Evolutionary conservation across 2,329 filamentous ascomycete genomes (phyloP).

Genomic region (Pyricularia grisea): DNA sequence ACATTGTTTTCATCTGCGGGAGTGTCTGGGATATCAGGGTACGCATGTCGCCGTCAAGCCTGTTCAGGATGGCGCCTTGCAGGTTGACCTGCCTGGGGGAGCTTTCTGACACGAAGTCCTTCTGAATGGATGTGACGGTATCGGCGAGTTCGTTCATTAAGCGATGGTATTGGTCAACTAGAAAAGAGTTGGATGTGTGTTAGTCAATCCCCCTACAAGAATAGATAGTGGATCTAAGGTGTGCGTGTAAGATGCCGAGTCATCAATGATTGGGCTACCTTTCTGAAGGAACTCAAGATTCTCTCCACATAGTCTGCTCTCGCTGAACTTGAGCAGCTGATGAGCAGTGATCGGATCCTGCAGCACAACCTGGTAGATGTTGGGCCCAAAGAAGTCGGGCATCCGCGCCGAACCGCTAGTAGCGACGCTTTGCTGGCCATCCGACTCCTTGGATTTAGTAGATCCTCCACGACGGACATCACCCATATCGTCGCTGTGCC

Average conservation of each 20-base stretch:
- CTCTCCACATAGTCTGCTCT: slow-evolving; percentile 27
- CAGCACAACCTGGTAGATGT: slow-evolving; percentile 30
- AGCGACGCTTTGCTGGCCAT: slow-evolving; percentile 4
- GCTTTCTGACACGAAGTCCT: slow-evolving; percentile 15
- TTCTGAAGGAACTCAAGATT: slow-evolving; percentile 34
- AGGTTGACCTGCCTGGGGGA: slow-evolving; percentile 17
- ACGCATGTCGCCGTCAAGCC: slow-evolving; percentile 15
- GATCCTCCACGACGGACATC: background rate
- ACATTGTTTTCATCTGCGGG: slow-evolving; percentile 23
- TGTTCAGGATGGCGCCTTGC: slow-evolving; percentile 15
- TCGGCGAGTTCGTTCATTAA: slow-evolving; percentile 26
- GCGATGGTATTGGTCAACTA: slow-evolving; percentile 27
- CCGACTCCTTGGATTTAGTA: background rate
- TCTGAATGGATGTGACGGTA: slow-evolving; percentile 22
- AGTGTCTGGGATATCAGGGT: slow-evolving; percentile 18
- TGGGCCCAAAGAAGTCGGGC: slow-evolving; percentile 30
- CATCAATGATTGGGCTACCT: slow-evolving; percentile 16
- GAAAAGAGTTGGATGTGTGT: slow-evolving; percentile 8
- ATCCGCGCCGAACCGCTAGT: slow-evolving; percentile 11
- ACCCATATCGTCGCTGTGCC: background rate
- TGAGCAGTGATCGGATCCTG: slow-evolving; percentile 32
- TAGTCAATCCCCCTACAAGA: background rate
- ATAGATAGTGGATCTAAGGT: no score
- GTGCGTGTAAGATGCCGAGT: no score
- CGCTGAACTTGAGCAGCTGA: slow-evolving; percentile 30